Evolutionary conservation across 331 rosid genomes (phyloP), one percentile per base, ranked within the genome.

Genomic region (Arachis monticola): DNA sequence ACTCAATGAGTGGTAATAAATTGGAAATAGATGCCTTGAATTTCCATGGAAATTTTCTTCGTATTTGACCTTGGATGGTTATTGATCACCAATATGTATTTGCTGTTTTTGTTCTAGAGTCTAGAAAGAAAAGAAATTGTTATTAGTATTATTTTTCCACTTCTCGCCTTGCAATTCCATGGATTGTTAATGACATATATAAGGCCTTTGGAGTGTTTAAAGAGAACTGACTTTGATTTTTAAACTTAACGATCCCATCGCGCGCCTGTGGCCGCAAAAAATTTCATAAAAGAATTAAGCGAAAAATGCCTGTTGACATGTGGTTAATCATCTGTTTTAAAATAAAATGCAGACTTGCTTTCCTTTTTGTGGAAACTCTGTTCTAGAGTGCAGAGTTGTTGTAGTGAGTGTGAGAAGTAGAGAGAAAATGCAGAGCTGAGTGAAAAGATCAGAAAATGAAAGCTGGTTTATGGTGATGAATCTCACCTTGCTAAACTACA

Each of bases 1-100:
- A 35, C 40, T 35, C 68, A 47, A 22, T 17, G 27, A 30, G 41
- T 52, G 72, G 30, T 56, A 48, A 65, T 66, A 31, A 12, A 17
- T 56, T 35, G 38, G 50, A 40, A 40, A 53, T 13, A 46, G 64
- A 69, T 77, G 40, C 55, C 64, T 72, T 55, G 40, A 32, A 46
- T 60, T 57, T 67, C 70, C 27, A 35, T 75, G 27, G 55, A 60
- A 72, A 56, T 68, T 68, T 60, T 73, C 59, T 48, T 64, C 27
- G 22, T 47, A 11, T 32, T 8, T n/a, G 74, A 2, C 11, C 60
- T 42, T 74, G 32, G 11, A 27, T 79, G 64, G 35, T 50, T 50
- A 35, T 59, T 12, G 70, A 47, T 59, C 8, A 31, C 12, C 31
- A 0, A 0, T 42, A 68, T 71, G 12, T 10, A 5, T 35, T 2